Conservation (phyloP, 352 stramenopile genomes). For the Pythium periplocum region DNA sequence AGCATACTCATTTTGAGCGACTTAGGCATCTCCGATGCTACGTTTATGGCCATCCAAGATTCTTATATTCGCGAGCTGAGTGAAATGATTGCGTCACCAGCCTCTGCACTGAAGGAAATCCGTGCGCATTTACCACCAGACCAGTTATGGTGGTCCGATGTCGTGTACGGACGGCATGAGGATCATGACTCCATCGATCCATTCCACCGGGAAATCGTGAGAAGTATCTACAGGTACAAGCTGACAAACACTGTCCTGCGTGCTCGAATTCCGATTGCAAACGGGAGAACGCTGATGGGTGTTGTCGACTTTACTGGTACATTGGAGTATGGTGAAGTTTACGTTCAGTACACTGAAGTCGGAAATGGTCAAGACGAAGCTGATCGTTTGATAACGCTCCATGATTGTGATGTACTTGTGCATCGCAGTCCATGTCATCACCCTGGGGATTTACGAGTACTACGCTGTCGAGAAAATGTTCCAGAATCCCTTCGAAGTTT, state of each 20-base stretch:
- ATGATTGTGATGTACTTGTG: slow-evolving; percentile 48
- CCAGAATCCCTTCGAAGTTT: slow-evolving; percentile 37
- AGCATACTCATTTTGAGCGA: slow-evolving; percentile 70
- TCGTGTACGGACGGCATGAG: slow-evolving; percentile 12
- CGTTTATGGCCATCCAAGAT: slow-evolving; percentile 70
- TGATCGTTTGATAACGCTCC: slow-evolving; percentile 15
- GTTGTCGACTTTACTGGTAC: slow-evolving; percentile 76
- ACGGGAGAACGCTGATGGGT: slow-evolving; percentile 68
- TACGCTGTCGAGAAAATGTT: slow-evolving; percentile 47
- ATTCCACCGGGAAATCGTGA: slow-evolving; percentile 29
- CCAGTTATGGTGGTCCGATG: slow-evolving; percentile 16
- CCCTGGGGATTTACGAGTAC: slow-evolving; percentile 64
- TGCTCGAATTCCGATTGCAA: slow-evolving; percentile 64
- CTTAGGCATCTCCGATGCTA: slow-evolving; percentile 46
- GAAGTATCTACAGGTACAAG: slow-evolving; percentile 62
- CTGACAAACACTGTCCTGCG: slow-evolving; percentile 64
- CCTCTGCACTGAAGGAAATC: slow-evolving; percentile 33
- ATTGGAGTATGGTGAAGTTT: slow-evolving; percentile 66
- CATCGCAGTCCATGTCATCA: slow-evolving; percentile 78
- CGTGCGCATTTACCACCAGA: slow-evolving; percentile 8
- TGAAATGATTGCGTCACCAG: slow-evolving; percentile 44
- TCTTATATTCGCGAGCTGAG: slow-evolving; percentile 53
- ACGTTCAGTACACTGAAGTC: slow-evolving; percentile 68
- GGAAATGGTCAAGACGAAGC: slow-evolving; percentile 17
- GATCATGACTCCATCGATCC: slow-evolving; percentile 5